phyloP scores from a whole-genome alignment of 1,284 basidiomycete genomes.

The Puccinia hordei region DNA sequence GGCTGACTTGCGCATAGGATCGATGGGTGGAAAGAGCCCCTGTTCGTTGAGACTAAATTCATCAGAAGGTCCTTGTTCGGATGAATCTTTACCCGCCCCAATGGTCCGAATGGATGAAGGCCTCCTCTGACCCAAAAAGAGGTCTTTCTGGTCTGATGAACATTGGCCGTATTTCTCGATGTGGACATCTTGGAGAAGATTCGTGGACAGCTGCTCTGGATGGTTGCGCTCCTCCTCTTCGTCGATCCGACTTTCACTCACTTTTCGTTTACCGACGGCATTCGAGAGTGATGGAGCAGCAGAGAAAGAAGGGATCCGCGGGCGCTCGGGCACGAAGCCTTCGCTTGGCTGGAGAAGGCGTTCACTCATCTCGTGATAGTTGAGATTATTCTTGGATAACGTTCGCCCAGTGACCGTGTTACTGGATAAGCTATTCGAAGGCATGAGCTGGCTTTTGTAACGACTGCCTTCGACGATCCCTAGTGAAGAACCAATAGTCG shows the following conservation, averaged over 20 bases:
- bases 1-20: constrained; percentile 34
- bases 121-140: neutral
- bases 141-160: neutral
- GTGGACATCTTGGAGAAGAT: neutral
- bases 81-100: neutral
- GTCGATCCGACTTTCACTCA: constrained; percentile 25
- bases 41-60: neutral
- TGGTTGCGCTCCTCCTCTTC: constrained; percentile 24
- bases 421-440: neutral
- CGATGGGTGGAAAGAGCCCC: neutral
- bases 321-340: constrained; percentile 11
- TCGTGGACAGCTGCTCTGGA: neutral
- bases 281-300: neutral
- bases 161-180: constrained; percentile 7
- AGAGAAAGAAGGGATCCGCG: constrained; percentile 22
- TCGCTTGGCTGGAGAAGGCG: constrained; percentile 24
- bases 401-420: constrained; percentile 20
- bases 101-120: constrained; percentile 23
- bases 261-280: neutral
- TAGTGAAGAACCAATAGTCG: constrained; percentile 7
- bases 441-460: constrained; percentile 5
- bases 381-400: constrained; percentile 1
- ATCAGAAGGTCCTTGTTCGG: constrained; percentile 17
- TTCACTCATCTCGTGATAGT: neutral
- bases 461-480: constrained; percentile 34